Conservation (phyloP, 106 monocot species). For the Apostasia shenzhenica region DNA sequence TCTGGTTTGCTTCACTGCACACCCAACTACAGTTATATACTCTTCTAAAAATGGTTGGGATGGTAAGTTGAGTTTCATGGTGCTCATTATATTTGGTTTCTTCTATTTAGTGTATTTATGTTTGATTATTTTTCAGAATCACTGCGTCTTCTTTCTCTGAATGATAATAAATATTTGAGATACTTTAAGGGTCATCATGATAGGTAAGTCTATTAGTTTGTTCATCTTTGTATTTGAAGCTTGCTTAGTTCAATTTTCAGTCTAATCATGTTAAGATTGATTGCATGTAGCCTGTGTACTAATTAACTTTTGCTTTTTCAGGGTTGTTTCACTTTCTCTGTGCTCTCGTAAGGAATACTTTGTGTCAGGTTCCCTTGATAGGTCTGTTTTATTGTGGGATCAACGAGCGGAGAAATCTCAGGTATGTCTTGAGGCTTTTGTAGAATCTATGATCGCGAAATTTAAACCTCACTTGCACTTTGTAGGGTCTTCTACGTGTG, state of each 20-base stretch:
- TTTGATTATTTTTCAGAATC: slow-evolving; percentile 53
- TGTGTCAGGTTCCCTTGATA: slow-evolving; percentile 95
- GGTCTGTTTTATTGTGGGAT: slow-evolving; percentile 92
- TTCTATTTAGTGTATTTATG: slow-evolving; percentile 5
- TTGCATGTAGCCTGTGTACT: not conserved
- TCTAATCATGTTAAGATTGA: not conserved
- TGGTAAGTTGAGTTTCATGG: slow-evolving; percentile 45
- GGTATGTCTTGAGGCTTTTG: slow-evolving; percentile 21
- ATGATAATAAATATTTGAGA: slow-evolving; percentile 89
- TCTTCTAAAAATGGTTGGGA: slow-evolving; percentile 99
- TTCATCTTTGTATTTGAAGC: not conserved
- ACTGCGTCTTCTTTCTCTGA: slow-evolving; percentile 81
- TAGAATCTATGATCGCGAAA: not conserved
- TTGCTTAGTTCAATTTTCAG: not conserved
- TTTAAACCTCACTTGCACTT: not conserved
- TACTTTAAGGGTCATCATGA: slow-evolving; percentile 99
- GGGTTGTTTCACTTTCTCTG: slow-evolving; percentile 91
- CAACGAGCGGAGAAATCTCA: slow-evolving; percentile 91
- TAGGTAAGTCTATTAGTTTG: slow-evolving; percentile 32
- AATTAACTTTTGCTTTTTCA: slow-evolving; percentile 9
- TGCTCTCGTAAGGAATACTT: slow-evolving; percentile 81
- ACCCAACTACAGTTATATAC: slow-evolving; percentile 91
- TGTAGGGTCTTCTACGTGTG: slow-evolving; percentile 83
- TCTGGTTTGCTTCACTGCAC: slow-evolving; percentile 85
- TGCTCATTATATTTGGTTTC: slow-evolving; percentile 5